Evolutionary conservation across 306 rosid species (phyloP), one percentile per base, ranked within the genome.

Genomic region (Nissolia schottii): DNA sequence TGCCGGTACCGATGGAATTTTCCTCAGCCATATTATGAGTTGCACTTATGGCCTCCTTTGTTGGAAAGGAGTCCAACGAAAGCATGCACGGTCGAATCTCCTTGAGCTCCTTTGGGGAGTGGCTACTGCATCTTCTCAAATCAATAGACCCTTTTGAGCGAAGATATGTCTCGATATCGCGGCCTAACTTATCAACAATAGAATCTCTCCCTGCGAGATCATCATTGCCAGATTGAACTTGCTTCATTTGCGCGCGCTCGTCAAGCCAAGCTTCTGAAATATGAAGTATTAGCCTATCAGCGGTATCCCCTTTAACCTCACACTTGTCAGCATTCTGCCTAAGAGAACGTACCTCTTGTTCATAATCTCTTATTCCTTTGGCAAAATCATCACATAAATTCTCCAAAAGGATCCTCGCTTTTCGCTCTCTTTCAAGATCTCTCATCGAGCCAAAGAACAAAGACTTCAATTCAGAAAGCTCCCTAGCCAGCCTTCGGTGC

Each of bases 211-310:
- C 83, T 10, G 64, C 46, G 62, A 76, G 72, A 75, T 71, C 70
- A 75, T 71, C 70, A 14, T 46, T 70, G 4, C 49, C 74, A 43
- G 74, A 60, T 78, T 81, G 79, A 3, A 63, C 58, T 38, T 67
- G 56, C 85, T 79, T 87, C 88, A 79, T 83, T 65, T 83, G 88
- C 81, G 45, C 75, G 41, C 88, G 85, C 79, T 89, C 96, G 48
- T 87, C 87, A 76, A 89, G 87, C 96, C 92, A 89, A 29, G 90
- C 88, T 81, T 89, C 96, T 41, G 96, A 85, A 68, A 89, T 76
- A 48, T 85, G 86, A 55, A 83, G 87, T 73, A 85, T 65, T 37
- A 85, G 69, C 57, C 83, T 72, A 53, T 85, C 89, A 37, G 60
- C 64, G 34, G 40, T 77, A 55, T 69, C 79, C 37, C 62, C 73